Percentiles rank a stretch among this genome's conserved stretches.
These are phyloP conservation scores for Nitzschia palea DNA, from an alignment of 108 stramenopile species.

Conservation along the genomic window DNA sequence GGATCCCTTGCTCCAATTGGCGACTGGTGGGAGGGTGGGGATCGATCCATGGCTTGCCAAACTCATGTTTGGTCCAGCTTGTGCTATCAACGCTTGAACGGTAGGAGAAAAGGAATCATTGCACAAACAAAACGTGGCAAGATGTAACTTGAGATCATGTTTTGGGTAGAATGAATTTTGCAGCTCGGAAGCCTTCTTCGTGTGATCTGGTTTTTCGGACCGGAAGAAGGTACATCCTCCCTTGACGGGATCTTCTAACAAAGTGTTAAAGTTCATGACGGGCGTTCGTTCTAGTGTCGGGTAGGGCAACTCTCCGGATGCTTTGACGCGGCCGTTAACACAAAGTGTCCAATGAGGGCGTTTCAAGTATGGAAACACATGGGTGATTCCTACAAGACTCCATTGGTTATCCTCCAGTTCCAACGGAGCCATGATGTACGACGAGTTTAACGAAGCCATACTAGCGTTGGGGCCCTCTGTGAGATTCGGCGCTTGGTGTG, in stretches of 20 bases:
- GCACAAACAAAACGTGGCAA: conserved; percentile 34
- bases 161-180: conserved; percentile 9
- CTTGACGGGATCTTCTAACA: conserved; percentile 29
- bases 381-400: conserved; percentile 72
- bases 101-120: conserved; percentile 50
- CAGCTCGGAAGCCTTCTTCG: conserved; percentile 21
- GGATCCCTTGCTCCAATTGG: conserved; percentile 70
- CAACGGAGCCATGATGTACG: conserved; percentile 54
- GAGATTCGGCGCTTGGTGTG: conserved; percentile 20
- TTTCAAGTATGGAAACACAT: conserved; percentile 83
- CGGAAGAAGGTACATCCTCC: conserved; percentile 35
- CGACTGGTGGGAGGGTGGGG: conserved; percentile 49
- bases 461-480: neutral
- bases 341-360: conserved; percentile 73
- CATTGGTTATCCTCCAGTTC: conserved; percentile 65
- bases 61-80: conserved; percentile 38
- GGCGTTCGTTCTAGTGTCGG: conserved; percentile 48
- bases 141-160: conserved; percentile 45
- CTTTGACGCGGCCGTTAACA: conserved; percentile 71
- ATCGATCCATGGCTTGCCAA: conserved; percentile 22
- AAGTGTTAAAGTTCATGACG: conserved; percentile 30
- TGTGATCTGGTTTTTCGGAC: conserved; percentile 8
- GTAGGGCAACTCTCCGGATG: conserved; percentile 66
- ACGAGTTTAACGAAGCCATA: conserved; percentile 10
- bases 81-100: conserved; percentile 63